Base-by-base conservation (phyloP, 345 rosid species). In the Arabidopsis suecica region DNA sequence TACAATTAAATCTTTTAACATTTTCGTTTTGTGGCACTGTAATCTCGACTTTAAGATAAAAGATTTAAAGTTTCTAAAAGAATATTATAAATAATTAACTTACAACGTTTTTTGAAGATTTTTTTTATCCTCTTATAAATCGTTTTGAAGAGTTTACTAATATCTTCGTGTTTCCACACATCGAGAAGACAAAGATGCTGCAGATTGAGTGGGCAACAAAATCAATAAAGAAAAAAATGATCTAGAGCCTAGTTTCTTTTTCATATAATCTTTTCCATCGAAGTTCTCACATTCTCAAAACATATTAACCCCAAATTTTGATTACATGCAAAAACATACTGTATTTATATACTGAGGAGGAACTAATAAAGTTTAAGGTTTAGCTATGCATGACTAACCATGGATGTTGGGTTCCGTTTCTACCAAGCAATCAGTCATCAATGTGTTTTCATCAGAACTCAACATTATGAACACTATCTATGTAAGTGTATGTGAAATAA, bases 231-330 rank as follows among this genome's bases (percentile, higher is more conserved):
- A 50, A 1, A n/a, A 6, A 20, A 51, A 38, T 5, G 3, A 36
- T 75, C 28, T 41, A 42, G 54, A 75, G 16, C 68, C 32, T 57
- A 45, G 60, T 66, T 50, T 34, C 5, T 6, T 20, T 51, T 58
- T 20, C 42, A 45, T 22, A 44, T 58, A 32, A 51, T 63, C 13
- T 66, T 9, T 30, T 71, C 83, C 83, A 72, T 81, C 77, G 88
- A 83, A 80, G 68, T 83, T 79, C 85, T 80, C 83, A 85, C 88
- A 85, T 86, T 82, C 87, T 73, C 69, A 58, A 50, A 75, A 75
- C 65, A 68, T 14, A 34, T 22, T 41, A 37, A 16, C 8, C 9
- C 30, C 20, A 58, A 48, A 38, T 14, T 50, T 65, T 56, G 41
- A 37, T 30, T 30, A 6, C 53, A 23, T 36, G 5, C 12, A 57